These are phyloP conservation scores for Teunomyces atbi DNA, from an alignment of 805 yeast species.

Conservation along the genomic window DNA sequence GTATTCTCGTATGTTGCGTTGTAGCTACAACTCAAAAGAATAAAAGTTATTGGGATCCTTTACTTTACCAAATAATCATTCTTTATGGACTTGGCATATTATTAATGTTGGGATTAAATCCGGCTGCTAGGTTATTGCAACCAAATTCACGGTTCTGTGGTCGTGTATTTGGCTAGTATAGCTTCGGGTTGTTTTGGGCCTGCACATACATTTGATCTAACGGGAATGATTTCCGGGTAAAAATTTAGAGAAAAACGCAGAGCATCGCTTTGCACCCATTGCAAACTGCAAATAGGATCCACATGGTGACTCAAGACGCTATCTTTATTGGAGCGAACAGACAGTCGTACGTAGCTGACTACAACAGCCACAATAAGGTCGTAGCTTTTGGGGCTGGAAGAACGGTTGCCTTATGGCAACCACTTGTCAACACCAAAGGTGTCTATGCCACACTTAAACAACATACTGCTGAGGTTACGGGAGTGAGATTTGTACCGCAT, in stretches of 20 bases:
- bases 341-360: constrained; percentile 60
- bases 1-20: not conserved
- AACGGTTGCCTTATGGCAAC: constrained; percentile 69
- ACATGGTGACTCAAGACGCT: constrained; percentile 40
- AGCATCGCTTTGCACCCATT: constrained; percentile 3
- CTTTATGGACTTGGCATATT: no score
- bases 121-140: not conserved
- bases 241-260: not conserved
- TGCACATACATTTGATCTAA: not conserved
- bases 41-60: no score
- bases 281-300: not conserved
- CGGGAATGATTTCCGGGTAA: not conserved
- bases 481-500: constrained; percentile 53
- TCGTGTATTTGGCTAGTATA: not conserved
- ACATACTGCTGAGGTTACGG: constrained; percentile 62
- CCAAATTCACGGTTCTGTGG: no score
- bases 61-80: no score
- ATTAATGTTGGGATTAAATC: no score
- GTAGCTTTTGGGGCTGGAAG: constrained; percentile 74
- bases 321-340: constrained; percentile 72
- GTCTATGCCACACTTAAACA: constrained; percentile 56
- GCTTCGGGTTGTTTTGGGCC: not conserved
- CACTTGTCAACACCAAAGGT: constrained; percentile 47
- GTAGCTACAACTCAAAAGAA: no score
- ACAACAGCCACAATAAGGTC: constrained; percentile 30